phyloP scores from a whole-genome alignment of 2,329 filamentous ascomycete species.

The Fusarium virguliforme region DNA sequence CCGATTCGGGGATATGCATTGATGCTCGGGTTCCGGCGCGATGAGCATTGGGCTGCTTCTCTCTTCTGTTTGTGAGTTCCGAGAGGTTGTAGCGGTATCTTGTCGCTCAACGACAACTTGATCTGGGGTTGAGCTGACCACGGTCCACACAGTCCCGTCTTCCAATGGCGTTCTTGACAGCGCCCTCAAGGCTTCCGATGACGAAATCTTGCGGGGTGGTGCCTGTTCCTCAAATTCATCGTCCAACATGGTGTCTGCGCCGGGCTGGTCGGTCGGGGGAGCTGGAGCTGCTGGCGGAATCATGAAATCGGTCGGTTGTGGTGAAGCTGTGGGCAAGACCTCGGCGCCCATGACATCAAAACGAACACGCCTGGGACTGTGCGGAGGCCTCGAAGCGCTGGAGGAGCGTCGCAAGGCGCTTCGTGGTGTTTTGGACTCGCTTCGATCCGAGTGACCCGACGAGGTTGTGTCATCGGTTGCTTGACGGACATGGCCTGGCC shows the following conservation, averaged over 20 bases:
- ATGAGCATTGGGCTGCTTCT: slow-evolving; percentile 22
- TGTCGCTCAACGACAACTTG: slow-evolving; percentile 43
- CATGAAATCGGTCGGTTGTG: slow-evolving; percentile 59
- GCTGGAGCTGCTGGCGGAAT: slow-evolving; percentile 50
- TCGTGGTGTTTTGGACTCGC: slow-evolving; percentile 65
- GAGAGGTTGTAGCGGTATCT: slow-evolving; percentile 30
- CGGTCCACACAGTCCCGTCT: slow-evolving; percentile 67
- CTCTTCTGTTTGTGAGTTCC: slow-evolving; percentile 18
- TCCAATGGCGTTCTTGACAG: slow-evolving; percentile 68
- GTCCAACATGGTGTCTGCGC: slow-evolving; percentile 55
- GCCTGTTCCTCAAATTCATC: slow-evolving; percentile 60
- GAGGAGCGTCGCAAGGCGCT: slow-evolving; percentile 73
- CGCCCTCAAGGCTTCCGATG: slow-evolving; percentile 69
- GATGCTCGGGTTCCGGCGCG: slow-evolving; percentile 41
- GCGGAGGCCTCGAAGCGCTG: slow-evolving; percentile 65
- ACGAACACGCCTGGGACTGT: slow-evolving; percentile 74
- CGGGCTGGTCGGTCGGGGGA: slow-evolving; percentile 47
- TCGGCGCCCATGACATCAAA: slow-evolving; percentile 75
- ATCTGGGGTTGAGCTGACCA: slow-evolving; percentile 60
- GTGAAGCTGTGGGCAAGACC: slow-evolving; percentile 73
- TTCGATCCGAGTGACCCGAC: slow-evolving; percentile 69
- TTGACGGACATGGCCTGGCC: slow-evolving; percentile 58
- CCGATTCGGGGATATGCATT: slow-evolving; percentile 37
- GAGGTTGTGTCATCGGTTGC: slow-evolving; percentile 66
- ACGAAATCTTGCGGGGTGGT: slow-evolving; percentile 69